These are phyloP conservation scores for Acanthamoeba royreba DNA, from an alignment of 208 protist genomes.

Conservation along the genomic window DNA sequence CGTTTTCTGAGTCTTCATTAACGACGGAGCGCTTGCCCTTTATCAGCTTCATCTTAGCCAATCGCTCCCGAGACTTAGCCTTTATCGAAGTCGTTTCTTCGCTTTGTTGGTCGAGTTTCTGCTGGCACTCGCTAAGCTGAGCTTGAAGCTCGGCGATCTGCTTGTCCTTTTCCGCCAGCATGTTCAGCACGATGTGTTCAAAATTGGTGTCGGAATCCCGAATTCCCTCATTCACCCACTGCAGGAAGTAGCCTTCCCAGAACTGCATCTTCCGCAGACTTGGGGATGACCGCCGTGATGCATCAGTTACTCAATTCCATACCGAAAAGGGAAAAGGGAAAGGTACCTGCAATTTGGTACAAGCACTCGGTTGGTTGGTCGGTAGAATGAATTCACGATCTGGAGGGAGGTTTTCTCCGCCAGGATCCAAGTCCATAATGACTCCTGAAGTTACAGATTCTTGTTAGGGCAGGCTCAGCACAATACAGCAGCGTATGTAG, in stretches of 20 bases:
- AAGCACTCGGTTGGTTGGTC: background rate
- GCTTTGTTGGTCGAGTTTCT: background rate
- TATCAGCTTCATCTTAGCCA: no score
- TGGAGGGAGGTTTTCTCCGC: background rate
- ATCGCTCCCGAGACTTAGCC: no score
- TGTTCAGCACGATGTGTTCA: background rate
- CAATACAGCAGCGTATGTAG: background rate
- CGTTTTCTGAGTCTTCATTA: no score
- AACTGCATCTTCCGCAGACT: slow-evolving; percentile 15
- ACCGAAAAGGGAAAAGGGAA: background rate
- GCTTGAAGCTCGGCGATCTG: background rate
- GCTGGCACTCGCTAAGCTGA: background rate
- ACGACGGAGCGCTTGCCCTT: no score
- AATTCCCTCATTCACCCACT: background rate
- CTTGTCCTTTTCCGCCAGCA: background rate
- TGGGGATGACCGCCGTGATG: background rate
- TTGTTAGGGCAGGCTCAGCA: background rate
- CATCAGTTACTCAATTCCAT: no score
- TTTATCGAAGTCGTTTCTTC: no score
- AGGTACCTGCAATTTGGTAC: slow-evolving; percentile 3
- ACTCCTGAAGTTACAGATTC: background rate
- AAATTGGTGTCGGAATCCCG: background rate
- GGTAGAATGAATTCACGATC: background rate
- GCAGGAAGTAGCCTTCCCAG: slow-evolving; percentile 25
- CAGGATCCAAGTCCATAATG: background rate